Base-by-base conservation (phyloP, 306 rosid genomes). In the Vigna unguiculata region DNA sequence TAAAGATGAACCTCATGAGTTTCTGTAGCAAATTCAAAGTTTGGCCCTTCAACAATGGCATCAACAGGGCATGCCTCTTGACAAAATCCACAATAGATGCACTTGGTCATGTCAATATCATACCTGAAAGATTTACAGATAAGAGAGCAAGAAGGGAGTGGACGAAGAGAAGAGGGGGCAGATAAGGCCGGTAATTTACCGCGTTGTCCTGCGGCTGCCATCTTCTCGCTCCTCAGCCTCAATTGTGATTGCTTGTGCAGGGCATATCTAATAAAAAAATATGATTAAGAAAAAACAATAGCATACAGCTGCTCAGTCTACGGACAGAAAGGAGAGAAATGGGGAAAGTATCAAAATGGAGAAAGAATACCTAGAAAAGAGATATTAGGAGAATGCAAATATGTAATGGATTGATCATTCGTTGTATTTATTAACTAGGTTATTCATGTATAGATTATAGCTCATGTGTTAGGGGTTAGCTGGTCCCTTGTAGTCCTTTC, bases 31-130 rank as follows among this genome's bases (percentile, higher is more conserved):
- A 91, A 95, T 66, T 95, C 99, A 41, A 95, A 95, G 91, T 95
- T 95, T 32, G 99, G 99, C 40, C 99, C 99, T 86, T 95, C 99
- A 48, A 95, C 99, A 78, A 95, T 95, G 78, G 99, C 99, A 86
- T 95, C 99, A 77, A 95, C 99, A 19, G 99, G 99, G 85, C 99
- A 95, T 22, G 99, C 99, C 87, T 95, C 99, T 92, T 95, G 99
- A 87, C 99, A 95, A 84, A 95, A 92, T 67, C 99, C 99, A 85
- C 99, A 95, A 76, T 92, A 95, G 86, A 95, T 95, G 90, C 99
- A 95, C 89, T 95, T 95, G 83, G 99, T 95, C 99, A 95, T 95
- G 90, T 95, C 99, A 89, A 95, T 95, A 76, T 95, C 99, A 52
- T 95, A 95, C 91, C 98, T 95, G 88, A 79, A 88, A 79, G 73